A percentile compares a stretch with the other conserved stretches of the same genome.
phyloP scores from a whole-genome alignment of 352 stramenopile species.

The Phytopythium oedochilum region DNA sequence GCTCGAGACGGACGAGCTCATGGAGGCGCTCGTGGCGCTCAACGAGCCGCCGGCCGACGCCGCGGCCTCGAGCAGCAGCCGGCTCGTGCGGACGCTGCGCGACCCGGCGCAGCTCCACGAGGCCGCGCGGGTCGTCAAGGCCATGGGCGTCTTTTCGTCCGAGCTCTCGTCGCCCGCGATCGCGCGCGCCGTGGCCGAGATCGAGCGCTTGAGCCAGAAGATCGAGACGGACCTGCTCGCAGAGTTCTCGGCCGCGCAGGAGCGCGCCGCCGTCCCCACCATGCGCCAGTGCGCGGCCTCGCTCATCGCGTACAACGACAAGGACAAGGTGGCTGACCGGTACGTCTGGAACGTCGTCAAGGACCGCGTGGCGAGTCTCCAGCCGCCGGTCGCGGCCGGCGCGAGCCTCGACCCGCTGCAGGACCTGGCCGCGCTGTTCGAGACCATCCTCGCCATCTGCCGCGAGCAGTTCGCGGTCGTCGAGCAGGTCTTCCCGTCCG shows the following conservation, averaged over 20 bases:
- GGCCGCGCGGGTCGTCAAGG: constrained; percentile 63
- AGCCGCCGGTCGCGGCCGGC: constrained; percentile 16
- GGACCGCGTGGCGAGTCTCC: constrained; percentile 38
- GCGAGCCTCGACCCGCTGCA: constrained; percentile 43
- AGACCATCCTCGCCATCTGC: constrained; percentile 56
- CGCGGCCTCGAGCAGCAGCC: constrained; percentile 40
- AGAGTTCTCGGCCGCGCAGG: constrained; percentile 71
- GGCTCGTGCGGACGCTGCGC: constrained; percentile 56
- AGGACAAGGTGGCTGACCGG: constrained; percentile 76
- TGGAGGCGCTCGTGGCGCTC: constrained; percentile 67
- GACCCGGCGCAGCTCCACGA: constrained; percentile 72
- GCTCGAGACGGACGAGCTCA: constrained; percentile 72
- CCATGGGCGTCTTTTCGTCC: constrained; percentile 62
- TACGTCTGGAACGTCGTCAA: constrained; percentile 87
- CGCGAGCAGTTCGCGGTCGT: constrained; percentile 70
- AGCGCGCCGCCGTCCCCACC: constrained; percentile 31
- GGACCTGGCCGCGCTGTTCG: constrained; percentile 56
- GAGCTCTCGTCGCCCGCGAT: constrained; percentile 64
- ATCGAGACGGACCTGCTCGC: constrained; percentile 72
- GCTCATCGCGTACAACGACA: constrained; percentile 79
- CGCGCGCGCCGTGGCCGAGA: constrained; percentile 51
- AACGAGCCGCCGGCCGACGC: constrained; percentile 35
- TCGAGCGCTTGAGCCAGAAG: constrained; percentile 66
- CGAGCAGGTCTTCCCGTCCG: constrained; percentile 45
- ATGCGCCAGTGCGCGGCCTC: constrained; percentile 67